Conservation (phyloP, 768 basidiomycete genomes). For the Rhodotorula babjevae region DNA sequence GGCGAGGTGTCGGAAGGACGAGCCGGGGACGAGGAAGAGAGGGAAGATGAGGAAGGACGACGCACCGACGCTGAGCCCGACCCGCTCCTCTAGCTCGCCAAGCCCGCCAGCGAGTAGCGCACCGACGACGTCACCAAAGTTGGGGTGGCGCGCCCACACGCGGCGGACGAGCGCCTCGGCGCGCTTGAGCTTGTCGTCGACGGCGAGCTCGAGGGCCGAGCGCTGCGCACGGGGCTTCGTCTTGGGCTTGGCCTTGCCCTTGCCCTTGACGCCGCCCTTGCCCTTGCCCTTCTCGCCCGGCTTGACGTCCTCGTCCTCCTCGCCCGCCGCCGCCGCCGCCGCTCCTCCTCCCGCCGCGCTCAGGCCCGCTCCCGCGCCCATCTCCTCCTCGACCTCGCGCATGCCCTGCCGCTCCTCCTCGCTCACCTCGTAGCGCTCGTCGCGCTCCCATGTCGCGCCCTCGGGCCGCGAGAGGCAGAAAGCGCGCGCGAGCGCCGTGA, state of each 20-base stretch:
- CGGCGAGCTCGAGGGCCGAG: conserved; percentile 39
- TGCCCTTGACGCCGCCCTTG: background rate
- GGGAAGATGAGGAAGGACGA: conserved; percentile 45
- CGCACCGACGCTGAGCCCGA: conserved; percentile 35
- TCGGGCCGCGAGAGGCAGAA: conserved; percentile 55
- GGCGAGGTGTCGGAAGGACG: no score
- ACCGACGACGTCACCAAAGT: conserved; percentile 55
- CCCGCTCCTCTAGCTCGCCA: conserved; percentile 28
- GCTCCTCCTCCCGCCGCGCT: no score
- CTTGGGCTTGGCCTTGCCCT: conserved; percentile 33
- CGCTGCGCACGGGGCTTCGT: conserved; percentile 42
- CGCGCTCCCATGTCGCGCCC: background rate
- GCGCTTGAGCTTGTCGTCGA: conserved; percentile 51
- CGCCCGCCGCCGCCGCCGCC: background rate
- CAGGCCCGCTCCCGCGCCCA: background rate
- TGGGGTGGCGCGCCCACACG: conserved; percentile 73
- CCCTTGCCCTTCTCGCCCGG: conserved; percentile 37
- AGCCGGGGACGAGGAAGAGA: conserved; percentile 47
- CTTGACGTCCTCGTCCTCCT: conserved; percentile 8
- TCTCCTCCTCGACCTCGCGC: conserved; percentile 6
- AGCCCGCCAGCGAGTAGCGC: conserved; percentile 26
- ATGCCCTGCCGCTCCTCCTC: conserved; percentile 42
- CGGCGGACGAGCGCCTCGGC: conserved; percentile 66
- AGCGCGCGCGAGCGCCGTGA: conserved; percentile 73
- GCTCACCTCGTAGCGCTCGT: conserved; percentile 36